Evolutionary conservation across 176 grass and related monocot species (phyloP).

Genomic region (Aegilops umbellulata): DNA sequence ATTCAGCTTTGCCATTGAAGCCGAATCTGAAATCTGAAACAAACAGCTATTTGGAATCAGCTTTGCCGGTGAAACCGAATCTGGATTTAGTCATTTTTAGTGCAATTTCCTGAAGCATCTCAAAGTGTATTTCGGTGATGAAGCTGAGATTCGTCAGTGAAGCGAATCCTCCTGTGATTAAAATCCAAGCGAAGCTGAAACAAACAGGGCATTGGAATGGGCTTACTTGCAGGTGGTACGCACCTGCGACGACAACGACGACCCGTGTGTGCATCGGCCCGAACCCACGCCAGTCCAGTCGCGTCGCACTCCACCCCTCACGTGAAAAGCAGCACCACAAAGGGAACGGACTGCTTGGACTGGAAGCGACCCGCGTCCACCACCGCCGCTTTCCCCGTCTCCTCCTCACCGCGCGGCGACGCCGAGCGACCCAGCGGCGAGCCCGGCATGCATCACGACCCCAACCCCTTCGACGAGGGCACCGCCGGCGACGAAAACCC

Average conservation of each 20-base stretch:
- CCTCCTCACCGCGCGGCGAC: not conserved
- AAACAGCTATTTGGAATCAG: no score
- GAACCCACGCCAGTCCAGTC: not conserved
- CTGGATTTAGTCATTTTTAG: no score
- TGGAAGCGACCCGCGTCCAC: constrained; percentile 38
- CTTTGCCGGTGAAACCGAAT: no score
- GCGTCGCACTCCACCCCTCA: constrained; percentile 23
- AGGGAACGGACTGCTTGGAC: constrained; percentile 20
- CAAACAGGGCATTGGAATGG: no score
- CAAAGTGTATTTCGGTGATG: no score
- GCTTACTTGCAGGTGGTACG: not conserved
- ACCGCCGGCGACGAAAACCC: constrained; percentile 47
- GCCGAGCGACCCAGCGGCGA: constrained; percentile 23
- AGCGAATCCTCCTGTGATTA: no score
- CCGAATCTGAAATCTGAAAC: no score
- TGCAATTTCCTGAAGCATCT: no score
- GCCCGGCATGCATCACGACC: constrained; percentile 59
- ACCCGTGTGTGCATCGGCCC: no score
- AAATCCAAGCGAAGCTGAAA: no score
- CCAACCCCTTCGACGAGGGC: constrained; percentile 86
- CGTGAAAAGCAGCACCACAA: constrained; percentile 11
- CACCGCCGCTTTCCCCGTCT: constrained; percentile 16
- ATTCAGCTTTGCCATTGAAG: no score
- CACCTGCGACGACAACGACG: not conserved
- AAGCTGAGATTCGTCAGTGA: no score